Evolutionary conservation across 2,329 filamentous ascomycete genomes (phyloP).

Genomic region (Calonectria crousiana): DNA sequence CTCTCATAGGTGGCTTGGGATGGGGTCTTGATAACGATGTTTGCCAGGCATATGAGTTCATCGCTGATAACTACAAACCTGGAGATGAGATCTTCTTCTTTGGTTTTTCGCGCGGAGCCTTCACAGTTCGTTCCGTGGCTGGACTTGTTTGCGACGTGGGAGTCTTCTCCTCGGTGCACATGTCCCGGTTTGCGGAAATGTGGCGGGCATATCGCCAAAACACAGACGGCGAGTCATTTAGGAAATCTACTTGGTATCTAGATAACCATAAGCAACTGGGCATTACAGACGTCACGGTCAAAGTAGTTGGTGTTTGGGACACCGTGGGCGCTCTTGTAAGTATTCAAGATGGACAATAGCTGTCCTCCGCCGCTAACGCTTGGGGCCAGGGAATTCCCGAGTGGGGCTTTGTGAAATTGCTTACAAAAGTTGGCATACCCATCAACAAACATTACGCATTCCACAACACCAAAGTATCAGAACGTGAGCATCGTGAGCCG

Average conservation of each 20-base stretch:
- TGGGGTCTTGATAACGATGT: background rate
- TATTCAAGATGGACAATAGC: background rate
- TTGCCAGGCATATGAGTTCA: background rate
- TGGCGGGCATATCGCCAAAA: background rate
- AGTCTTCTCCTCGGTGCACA: background rate
- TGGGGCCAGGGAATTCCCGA: background rate
- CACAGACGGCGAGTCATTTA: background rate
- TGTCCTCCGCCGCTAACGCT: background rate
- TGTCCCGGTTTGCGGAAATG: background rate
- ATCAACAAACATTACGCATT: background rate
- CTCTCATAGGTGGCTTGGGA: background rate
- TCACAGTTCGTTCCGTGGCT: background rate
- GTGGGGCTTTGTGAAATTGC: background rate
- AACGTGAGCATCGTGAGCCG: background rate
- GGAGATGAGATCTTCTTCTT: background rate
- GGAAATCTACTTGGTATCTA: background rate
- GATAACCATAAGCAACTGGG: background rate
- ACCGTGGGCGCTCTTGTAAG: background rate
- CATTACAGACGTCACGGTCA: background rate
- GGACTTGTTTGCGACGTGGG: background rate
- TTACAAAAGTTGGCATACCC: background rate
- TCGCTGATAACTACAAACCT: background rate
- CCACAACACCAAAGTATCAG: background rate
- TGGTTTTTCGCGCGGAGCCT: background rate
- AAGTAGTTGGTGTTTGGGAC: background rate